A percentile compares a stretch with the other conserved stretches of the same genome.
Conservation (phyloP, 352 stramenopile species). For the Phytophthora foliorum region DNA sequence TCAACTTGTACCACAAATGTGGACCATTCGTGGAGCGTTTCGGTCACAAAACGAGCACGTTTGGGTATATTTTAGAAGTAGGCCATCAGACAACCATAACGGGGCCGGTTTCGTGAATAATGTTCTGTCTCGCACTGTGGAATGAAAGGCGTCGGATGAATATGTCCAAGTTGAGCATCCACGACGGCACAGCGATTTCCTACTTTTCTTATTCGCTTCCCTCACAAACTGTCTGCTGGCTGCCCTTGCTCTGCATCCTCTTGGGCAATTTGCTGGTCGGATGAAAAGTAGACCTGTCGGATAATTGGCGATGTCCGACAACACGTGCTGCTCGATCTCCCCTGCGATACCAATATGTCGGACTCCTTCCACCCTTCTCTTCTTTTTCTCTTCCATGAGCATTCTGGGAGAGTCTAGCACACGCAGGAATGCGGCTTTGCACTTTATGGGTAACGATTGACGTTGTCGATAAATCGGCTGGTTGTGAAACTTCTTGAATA, state of each 20-base stretch:
- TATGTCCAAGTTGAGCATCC: too few species aligned
- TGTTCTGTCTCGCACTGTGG: too few species aligned
- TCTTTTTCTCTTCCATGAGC: background rate
- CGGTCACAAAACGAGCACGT: too few species aligned
- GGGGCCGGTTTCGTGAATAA: too few species aligned
- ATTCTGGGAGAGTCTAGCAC: background rate
- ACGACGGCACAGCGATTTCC: too few species aligned
- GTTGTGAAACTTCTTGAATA: background rate
- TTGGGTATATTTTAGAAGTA: too few species aligned
- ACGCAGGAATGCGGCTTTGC: background rate
- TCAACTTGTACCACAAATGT: slow-evolving; percentile 28
- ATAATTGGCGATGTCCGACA: background rate
- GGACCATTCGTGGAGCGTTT: too few species aligned
- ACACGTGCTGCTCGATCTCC: background rate
- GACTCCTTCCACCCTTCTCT: background rate
- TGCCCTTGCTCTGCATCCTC: background rate
- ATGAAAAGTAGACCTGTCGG: background rate
- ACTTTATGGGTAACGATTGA: background rate
- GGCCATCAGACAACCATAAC: too few species aligned
- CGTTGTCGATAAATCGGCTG: slow-evolving; percentile 1
- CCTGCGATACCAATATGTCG: background rate
- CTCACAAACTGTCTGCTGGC: background rate
- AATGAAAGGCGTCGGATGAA: too few species aligned
- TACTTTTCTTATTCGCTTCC: background rate
- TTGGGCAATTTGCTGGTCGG: background rate